Conservation (phyloP, 2,329 filamentous ascomycete genomes). For the Cordyceps tenuipes region DNA sequence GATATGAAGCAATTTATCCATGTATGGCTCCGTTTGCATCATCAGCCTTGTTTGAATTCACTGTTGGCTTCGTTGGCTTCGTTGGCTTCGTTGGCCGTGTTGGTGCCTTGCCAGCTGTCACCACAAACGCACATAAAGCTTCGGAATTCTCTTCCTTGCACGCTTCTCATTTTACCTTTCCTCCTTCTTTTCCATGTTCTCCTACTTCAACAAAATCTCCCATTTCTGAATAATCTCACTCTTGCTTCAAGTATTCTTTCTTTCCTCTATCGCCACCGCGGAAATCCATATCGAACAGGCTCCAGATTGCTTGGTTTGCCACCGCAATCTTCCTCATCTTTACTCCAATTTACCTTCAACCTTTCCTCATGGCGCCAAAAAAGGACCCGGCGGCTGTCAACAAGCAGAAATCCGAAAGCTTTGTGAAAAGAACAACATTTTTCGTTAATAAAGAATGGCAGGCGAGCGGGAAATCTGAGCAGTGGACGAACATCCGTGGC, state of each 20-base stretch:
- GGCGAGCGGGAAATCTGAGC: conserved; percentile 10
- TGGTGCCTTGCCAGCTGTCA: not conserved
- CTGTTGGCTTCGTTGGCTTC: not conserved
- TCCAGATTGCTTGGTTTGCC: not conserved
- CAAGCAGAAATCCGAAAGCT: not conserved
- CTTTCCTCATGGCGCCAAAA: not conserved
- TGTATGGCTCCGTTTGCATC: conserved; percentile 2
- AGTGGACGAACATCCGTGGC: conserved; percentile 17
- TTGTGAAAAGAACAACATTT: conserved; percentile 15
- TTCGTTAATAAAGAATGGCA: conserved; percentile 21
- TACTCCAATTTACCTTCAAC: not conserved
- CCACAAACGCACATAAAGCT: not conserved
- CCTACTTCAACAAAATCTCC: too few species aligned
- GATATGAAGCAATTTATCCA: not conserved
- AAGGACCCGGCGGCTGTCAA: not conserved
- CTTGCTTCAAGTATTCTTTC: not conserved
- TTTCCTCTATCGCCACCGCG: not conserved
- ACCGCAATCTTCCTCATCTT: not conserved
- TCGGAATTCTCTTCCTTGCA: not conserved
- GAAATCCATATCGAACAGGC: not conserved
- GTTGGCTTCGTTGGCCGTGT: not conserved
- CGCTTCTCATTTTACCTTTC: not conserved
- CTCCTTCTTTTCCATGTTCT: not conserved
- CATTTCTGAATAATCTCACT: too few species aligned
- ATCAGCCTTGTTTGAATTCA: not conserved